phyloP scores from a whole-genome alignment of 805 yeast species.

The Ogataea wickerhamii region DNA sequence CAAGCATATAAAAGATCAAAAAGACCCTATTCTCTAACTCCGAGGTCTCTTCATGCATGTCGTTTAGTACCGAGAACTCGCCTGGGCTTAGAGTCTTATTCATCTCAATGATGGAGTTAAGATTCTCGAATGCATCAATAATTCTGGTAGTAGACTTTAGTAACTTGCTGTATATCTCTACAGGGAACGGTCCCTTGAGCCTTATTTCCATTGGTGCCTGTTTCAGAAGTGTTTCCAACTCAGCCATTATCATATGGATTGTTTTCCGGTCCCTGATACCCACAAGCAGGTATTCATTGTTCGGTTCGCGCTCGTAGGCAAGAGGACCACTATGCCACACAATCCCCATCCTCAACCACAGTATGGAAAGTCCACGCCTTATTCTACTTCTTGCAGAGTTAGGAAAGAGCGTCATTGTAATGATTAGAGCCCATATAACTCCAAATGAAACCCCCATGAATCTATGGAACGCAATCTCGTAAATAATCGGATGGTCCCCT shows the following conservation, averaged over 20 bases:
- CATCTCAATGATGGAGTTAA: constrained; percentile 63
- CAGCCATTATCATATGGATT: constrained; percentile 53
- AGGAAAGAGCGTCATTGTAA: constrained; percentile 66
- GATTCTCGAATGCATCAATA: constrained; percentile 70
- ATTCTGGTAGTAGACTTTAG: constrained; percentile 58
- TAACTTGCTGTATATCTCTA: constrained; percentile 45
- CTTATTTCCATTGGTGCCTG: constrained; percentile 77
- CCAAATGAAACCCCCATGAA: constrained; percentile 71
- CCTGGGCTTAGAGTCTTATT: constrained; percentile 50
- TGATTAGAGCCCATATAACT: constrained; percentile 68
- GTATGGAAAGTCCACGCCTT: constrained; percentile 57
- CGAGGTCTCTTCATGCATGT: constrained; percentile 52
- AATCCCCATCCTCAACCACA: constrained; percentile 80
- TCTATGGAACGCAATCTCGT: constrained; percentile 75
- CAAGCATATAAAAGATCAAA: constrained; percentile 70
- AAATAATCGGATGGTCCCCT: constrained; percentile 62
- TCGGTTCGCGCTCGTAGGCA: constrained; percentile 35
- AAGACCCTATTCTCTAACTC: constrained; percentile 74
- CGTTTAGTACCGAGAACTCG: constrained; percentile 54
- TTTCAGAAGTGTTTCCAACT: constrained; percentile 54
- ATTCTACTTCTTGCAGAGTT: constrained; percentile 70
- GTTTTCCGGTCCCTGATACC: constrained; percentile 43
- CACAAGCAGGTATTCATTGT: constrained; percentile 28
- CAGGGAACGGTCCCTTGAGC: constrained; percentile 69
- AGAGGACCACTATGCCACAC: constrained; percentile 78